Percentiles rank a stretch among this genome's conserved stretches.
Conservation (phyloP, 805 yeast genomes). For the Torulaspora maleeae region DNA sequence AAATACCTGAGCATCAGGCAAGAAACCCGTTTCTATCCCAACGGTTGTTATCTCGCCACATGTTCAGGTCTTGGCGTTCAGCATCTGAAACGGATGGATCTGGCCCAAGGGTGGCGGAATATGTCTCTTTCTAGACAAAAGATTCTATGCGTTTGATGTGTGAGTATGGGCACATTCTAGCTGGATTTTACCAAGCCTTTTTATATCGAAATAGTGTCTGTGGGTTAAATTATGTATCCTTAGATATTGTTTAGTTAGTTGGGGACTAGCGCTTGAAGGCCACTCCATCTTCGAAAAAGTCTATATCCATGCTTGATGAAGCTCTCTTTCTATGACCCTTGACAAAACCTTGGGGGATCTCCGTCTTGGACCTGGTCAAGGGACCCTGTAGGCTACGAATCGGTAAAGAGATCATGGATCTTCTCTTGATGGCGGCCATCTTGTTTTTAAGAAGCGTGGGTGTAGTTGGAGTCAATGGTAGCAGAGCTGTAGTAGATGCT, state of each 20-base stretch:
- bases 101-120: too few species aligned
- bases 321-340: conserved; percentile 26
- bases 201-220: neutral
- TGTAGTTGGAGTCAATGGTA: conserved; percentile 27
- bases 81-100: too few species aligned
- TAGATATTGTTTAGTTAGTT: neutral
- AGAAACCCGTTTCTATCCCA: neutral
- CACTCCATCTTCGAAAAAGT: conserved; percentile 23
- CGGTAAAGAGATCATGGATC: conserved; percentile 4
- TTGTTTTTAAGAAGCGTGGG: conserved; percentile 18
- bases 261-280: conserved; percentile 14
- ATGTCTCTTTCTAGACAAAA: too few species aligned
- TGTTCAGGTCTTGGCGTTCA: too few species aligned
- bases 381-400: conserved; percentile 5
- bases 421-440: conserved; percentile 9
- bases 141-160: too few species aligned
- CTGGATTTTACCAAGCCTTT: neutral
- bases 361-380: neutral
- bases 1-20: neutral
- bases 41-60: neutral
- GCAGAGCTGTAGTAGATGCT: conserved; percentile 11
- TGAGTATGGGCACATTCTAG: neutral
- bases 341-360: conserved; percentile 6
- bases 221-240: conserved; percentile 3
- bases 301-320: conserved; percentile 26